Base-by-base conservation (phyloP, 768 basidiomycete species). In the Phallus indusiatus region DNA sequence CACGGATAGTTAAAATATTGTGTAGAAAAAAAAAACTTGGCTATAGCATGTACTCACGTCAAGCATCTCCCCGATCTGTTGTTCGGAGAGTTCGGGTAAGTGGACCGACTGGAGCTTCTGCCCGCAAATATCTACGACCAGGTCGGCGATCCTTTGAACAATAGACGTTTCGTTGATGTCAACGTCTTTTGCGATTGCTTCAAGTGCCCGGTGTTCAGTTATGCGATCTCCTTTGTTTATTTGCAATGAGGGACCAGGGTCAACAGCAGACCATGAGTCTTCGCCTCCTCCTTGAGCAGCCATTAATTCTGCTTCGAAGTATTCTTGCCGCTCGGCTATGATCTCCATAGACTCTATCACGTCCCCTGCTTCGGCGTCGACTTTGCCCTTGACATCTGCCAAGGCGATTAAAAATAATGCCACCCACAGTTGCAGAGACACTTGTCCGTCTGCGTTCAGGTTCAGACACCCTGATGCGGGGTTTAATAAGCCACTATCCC, bases 401-500 rank as follows among this genome's bases (percentile, higher is more conserved):
- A 46, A 34, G 28, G 34, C 56, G 12, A 53, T n/a, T 17, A 48
- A 1, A 46, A 46, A 49, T 50, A 56, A 35, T 12, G 58, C 20
- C 36, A 61, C 20, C 61, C 61, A 61, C 21, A 61, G 47, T 18
- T 58, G 48, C 34, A 59, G 61, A 22, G 55, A 57, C 7, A 61
- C 59, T 36, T 59, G 48, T 34, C 48, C 61, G 35, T 61, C 61
- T 6, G 55, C 61, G 35, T 61, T 61, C 37, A 61, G 22, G n/a
- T 33, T 24, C 22, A 61, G 53, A 17, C 14, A 55, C 20, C 53
- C 42, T n/a, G 42, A 10, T 34, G 34, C 21, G 42, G 34, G n/a
- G n/a, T 11, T 46, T 24, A 35, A 47, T 42, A n/a, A 14, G 42
- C n/a, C n/a, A 10, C 24, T 16, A 21, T 12, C 11, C 34, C 4